A percentile compares a stretch with the other conserved stretches of the same genome.
Conservation (phyloP, 208 protist genomes). For the Leishmania turanica region DNA sequence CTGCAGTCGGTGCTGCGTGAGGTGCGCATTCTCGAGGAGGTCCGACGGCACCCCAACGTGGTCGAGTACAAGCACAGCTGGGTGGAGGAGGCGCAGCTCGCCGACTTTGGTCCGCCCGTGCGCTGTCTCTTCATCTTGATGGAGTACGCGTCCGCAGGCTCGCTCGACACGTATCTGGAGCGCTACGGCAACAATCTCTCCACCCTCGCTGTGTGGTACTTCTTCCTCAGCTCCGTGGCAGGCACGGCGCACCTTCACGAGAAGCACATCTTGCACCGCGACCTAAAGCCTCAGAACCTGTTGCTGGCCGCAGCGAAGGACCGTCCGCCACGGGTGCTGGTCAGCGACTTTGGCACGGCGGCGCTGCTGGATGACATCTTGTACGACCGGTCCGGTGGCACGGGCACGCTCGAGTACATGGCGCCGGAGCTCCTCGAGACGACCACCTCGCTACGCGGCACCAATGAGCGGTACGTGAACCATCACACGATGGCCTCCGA, state of each 20-base stretch:
- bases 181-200: conserved; percentile 68
- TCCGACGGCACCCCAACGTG: conserved; percentile 87
- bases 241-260: conserved; percentile 81
- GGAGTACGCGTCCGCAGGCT: conserved; percentile 89
- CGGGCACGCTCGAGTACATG: conserved; percentile 91
- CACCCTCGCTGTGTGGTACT: conserved; percentile 89
- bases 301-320: conserved; percentile 58
- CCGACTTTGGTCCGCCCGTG: conserved; percentile 91
- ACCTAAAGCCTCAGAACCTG: conserved; percentile 91
- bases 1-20: conserved; percentile 81
- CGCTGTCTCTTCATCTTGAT: conserved; percentile 91
- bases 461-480: conserved; percentile 51
- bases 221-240: conserved; percentile 83
- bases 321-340: conserved; percentile 74
- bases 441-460: conserved; percentile 19
- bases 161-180: conserved; percentile 83
- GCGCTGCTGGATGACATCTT: conserved; percentile 59
- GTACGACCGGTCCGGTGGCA: conserved; percentile 80
- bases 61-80: conserved; percentile 93
- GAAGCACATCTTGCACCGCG: conserved; percentile 88
- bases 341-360: conserved; percentile 90
- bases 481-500: conserved; percentile 75
- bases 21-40: conserved; percentile 85
- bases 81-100: conserved; percentile 80
- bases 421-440: conserved; percentile 87